A percentile compares a stretch with the other conserved stretches of the same genome.
Evolutionary conservation across 805 yeast species (phyloP).

Genomic region (Saccharomycopsis sp.): DNA sequence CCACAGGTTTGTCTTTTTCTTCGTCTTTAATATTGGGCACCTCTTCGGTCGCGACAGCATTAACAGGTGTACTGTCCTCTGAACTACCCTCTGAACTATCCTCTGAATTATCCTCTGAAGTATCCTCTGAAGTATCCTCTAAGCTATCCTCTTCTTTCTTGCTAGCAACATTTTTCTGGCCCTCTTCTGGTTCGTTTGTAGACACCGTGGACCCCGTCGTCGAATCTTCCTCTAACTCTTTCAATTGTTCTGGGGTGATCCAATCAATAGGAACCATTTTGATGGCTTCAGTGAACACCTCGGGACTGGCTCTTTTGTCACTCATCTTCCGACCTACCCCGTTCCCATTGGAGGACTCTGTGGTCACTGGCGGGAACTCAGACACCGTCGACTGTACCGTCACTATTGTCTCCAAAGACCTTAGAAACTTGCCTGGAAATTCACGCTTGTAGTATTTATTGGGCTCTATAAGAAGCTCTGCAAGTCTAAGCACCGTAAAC

Average conservation of each 20-base stretch:
- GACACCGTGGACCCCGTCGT: background rate
- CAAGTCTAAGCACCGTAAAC: slow-evolving; percentile 31
- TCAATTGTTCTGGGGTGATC: slow-evolving; percentile 17
- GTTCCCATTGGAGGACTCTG: background rate
- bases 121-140: too few relatives aligned
- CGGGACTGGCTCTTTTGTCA: background rate
- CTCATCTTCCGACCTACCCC: background rate
- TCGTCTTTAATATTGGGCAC: too few relatives aligned
- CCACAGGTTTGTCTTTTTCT: too few relatives aligned
- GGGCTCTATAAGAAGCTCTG: slow-evolving; percentile 31
- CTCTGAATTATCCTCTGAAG: too few relatives aligned
- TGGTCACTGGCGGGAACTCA: slow-evolving; percentile 23
- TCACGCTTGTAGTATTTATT: slow-evolving; percentile 24
- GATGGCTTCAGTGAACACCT: slow-evolving; percentile 1
- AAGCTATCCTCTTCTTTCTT: too few relatives aligned
- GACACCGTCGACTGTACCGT: slow-evolving; percentile 29
- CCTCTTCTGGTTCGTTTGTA: background rate
- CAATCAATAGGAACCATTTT: slow-evolving; percentile 18
- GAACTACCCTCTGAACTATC: too few relatives aligned
- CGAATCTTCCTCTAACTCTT: slow-evolving; percentile 9
- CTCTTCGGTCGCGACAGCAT: too few relatives aligned
- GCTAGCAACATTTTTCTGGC: too few relatives aligned
- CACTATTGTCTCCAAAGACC: slow-evolving; percentile 28
- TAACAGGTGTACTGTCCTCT: too few relatives aligned
- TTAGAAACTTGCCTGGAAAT: slow-evolving; percentile 28